A percentile compares a stretch with the other conserved stretches of the same genome.
Conservation (phyloP, 345 rosid species). For the Hibiscus tridactylites region DNA sequence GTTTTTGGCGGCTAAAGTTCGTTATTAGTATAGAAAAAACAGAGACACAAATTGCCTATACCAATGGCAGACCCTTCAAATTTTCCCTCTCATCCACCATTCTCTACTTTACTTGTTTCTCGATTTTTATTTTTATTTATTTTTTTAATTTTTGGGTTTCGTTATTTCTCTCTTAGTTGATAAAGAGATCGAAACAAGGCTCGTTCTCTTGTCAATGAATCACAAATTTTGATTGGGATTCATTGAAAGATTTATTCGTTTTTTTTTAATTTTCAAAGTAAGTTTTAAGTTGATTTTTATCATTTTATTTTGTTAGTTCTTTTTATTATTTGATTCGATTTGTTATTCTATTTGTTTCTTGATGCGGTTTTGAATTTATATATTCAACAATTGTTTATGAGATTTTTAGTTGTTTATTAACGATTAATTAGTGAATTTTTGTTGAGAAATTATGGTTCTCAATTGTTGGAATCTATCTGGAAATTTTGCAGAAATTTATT, state of each 20-base stretch:
- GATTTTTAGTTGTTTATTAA: too few species aligned
- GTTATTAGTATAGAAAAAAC: not conserved
- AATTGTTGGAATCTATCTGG: too few species aligned
- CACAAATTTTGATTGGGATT: too few species aligned
- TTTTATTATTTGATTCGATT: too few species aligned
- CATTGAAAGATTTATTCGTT: too few species aligned
- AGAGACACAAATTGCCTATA: conserved; percentile 23
- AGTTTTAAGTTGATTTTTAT: too few species aligned
- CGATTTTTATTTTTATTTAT: not conserved
- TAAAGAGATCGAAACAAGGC: not conserved
- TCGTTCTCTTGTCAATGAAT: not conserved
- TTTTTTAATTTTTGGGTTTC: not conserved
- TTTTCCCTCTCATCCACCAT: not conserved
- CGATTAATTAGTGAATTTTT: too few species aligned
- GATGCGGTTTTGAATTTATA: not conserved
- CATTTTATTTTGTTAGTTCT: too few species aligned
- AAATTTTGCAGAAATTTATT: too few species aligned
- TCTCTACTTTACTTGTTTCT: not conserved
- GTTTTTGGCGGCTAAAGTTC: not conserved
- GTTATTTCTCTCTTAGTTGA: not conserved
- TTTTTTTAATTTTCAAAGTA: too few species aligned
- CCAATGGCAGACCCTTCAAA: conserved; percentile 14
- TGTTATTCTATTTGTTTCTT: too few species aligned
- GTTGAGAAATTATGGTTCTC: not conserved
- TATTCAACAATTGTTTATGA: not conserved